Conservation (phyloP, 805 yeast genomes). For the Pichia membranifaciens region DNA sequence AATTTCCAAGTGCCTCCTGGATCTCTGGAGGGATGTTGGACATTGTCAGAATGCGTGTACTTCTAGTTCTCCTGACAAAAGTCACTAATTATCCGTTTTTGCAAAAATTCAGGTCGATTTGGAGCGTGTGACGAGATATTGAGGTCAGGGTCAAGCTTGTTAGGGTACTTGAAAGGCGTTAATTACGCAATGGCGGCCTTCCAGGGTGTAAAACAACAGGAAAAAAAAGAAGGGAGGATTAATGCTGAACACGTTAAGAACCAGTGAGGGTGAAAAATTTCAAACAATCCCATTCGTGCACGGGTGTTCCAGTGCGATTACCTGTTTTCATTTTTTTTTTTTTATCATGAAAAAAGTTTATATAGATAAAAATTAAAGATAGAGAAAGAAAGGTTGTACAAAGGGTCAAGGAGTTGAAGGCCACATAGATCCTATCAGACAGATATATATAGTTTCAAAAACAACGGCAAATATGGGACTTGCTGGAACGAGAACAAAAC, state of each 20-base stretch:
- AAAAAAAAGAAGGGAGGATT: no score
- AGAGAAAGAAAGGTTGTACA: no score
- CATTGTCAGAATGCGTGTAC: slow-evolving; percentile 22
- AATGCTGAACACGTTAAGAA: no score
- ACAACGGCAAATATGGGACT: slow-evolving; percentile 51
- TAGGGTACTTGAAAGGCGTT: not conserved
- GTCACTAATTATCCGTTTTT: no score
- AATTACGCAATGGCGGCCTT: no score
- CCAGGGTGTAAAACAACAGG: no score
- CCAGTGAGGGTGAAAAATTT: not conserved
- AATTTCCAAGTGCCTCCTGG: slow-evolving; percentile 44
- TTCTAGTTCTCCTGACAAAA: not conserved
- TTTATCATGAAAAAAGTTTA: not conserved
- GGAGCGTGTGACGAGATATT: not conserved
- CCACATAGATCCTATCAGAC: no score
- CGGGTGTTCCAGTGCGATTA: not conserved
- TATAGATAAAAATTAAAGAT: no score
- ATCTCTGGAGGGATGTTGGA: slow-evolving; percentile 56
- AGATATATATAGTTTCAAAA: no score
- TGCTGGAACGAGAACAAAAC: slow-evolving; percentile 75
- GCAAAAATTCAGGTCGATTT: not conserved
- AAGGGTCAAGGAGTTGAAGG: no score
- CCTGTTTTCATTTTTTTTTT: not conserved
- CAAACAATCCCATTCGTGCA: not conserved
- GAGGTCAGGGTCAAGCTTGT: not conserved